A percentile compares a stretch with the other conserved stretches of the same genome.
Evolutionary conservation across 2,329 filamentous ascomycete genomes (phyloP).

Genomic region (Exophiala aquamarina): DNA sequence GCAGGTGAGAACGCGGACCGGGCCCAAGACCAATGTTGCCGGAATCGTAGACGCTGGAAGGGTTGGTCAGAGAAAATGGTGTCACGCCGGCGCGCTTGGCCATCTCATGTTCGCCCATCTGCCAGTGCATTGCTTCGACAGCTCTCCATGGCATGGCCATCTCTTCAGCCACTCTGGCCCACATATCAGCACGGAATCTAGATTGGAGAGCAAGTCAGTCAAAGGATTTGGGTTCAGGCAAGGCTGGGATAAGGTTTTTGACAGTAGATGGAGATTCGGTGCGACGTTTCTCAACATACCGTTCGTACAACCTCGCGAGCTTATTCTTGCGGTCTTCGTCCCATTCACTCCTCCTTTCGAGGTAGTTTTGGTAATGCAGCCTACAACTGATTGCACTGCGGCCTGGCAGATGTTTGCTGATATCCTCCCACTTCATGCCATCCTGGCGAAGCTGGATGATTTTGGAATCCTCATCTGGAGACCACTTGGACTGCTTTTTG

Average conservation of each 20-base stretch:
- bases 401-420: constrained; percentile 85
- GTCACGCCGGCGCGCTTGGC: constrained; percentile 84
- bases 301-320: constrained; percentile 88
- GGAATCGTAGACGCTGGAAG: constrained; percentile 12
- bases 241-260: not conserved
- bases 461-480: constrained; percentile 83
- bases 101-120: constrained; percentile 91
- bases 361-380: constrained; percentile 94
- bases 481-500: constrained; percentile 98
- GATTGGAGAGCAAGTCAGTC: constrained; percentile 5
- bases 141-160: constrained; percentile 95
- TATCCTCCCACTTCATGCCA: constrained; percentile 99
- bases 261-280: constrained; percentile 16
- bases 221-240: constrained; percentile 4
- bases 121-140: constrained; percentile 98
- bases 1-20: constrained; percentile 1
- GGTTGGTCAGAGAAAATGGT: constrained; percentile 71
- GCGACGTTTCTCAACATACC: constrained; percentile 58
- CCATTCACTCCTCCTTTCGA: constrained; percentile 91
- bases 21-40: constrained; percentile 13
- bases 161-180: constrained; percentile 91
- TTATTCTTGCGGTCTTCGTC: constrained; percentile 98
- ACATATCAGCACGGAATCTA: constrained; percentile 98
- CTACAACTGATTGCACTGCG: constrained; percentile 92
- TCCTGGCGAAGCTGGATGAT: constrained; percentile 88